Evolutionary conservation across 225 moss, liverwort and hornwort species (phyloP).

Genomic region (Asterella californica): DNA sequence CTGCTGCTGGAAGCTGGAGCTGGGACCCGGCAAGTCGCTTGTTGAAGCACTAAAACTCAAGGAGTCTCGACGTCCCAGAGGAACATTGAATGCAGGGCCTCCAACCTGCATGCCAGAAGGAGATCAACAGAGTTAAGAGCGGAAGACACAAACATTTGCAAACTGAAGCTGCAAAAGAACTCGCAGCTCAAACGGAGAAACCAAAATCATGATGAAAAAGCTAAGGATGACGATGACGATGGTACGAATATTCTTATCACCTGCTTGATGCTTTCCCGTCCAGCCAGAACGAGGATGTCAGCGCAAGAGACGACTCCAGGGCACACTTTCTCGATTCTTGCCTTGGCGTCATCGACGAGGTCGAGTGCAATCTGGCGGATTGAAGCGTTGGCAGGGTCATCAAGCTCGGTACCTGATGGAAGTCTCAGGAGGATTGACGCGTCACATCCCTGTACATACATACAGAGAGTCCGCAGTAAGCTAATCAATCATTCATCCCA

Average conservation of each 20-base stretch:
- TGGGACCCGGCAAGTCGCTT: constrained; percentile 41
- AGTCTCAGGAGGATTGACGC: constrained; percentile 47
- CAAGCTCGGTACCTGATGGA: constrained; percentile 41
- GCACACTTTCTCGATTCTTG: constrained; percentile 37
- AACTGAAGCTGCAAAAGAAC: too few species aligned
- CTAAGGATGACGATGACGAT: neutral
- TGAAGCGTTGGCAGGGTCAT: constrained; percentile 37
- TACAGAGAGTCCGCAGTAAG: neutral
- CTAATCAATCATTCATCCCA: neutral
- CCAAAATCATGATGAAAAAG: neutral
- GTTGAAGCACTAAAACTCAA: constrained; percentile 33
- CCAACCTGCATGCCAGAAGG: constrained; percentile 24
- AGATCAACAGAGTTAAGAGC: neutral
- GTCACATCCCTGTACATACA: constrained; percentile 52
- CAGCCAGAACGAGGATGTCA: constrained; percentile 48
- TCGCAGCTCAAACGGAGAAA: too few species aligned
- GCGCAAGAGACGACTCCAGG: constrained; percentile 50
- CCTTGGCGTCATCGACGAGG: constrained; percentile 48
- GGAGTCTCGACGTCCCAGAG: constrained; percentile 43
- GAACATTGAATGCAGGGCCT: constrained; percentile 42
- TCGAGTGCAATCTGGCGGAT: constrained; percentile 42
- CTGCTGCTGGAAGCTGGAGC: constrained; percentile 33
- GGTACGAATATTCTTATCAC: neutral
- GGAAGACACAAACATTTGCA: too few species aligned
- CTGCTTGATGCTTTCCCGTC: constrained; percentile 35